Percentiles rank a stretch among this genome's conserved stretches.
Evolutionary conservation across 306 rosid genomes (phyloP).

Genomic region (Pyrus communis): DNA sequence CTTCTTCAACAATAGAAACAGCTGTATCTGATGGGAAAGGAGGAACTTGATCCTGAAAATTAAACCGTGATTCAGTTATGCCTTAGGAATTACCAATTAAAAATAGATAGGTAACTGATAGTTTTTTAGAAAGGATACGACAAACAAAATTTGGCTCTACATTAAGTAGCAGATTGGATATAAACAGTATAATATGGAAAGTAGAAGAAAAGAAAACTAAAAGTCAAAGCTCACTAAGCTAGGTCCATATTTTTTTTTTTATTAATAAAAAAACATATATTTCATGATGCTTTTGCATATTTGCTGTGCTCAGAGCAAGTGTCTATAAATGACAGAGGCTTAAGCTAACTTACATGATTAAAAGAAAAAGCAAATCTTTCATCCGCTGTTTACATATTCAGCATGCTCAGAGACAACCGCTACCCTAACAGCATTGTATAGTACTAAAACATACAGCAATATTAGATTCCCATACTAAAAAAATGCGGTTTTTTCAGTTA

Average conservation of each 20-base stretch:
- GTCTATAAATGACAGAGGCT: background rate
- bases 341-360: background rate
- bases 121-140: background rate
- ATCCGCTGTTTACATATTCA: background rate
- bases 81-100: constrained; percentile 15
- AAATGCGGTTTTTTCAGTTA: background rate
- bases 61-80: constrained; percentile 11
- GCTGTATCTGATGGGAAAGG: constrained; percentile 96
- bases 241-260: background rate
- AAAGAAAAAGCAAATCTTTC: background rate
- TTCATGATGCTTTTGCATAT: background rate
- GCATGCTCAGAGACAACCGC: background rate
- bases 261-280: background rate
- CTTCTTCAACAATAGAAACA: constrained; percentile 72
- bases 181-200: background rate
- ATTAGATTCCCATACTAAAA: background rate
- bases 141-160: background rate
- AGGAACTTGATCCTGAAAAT: constrained; percentile 95
- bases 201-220: background rate
- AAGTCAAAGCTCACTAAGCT: background rate
- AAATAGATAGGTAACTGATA: background rate
- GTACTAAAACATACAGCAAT: background rate
- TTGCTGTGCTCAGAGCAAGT: background rate
- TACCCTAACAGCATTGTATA: background rate
- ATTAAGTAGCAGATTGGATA: background rate